Base-by-base conservation (phyloP, 345 rosid species). In the Luvunga scandens region DNA sequence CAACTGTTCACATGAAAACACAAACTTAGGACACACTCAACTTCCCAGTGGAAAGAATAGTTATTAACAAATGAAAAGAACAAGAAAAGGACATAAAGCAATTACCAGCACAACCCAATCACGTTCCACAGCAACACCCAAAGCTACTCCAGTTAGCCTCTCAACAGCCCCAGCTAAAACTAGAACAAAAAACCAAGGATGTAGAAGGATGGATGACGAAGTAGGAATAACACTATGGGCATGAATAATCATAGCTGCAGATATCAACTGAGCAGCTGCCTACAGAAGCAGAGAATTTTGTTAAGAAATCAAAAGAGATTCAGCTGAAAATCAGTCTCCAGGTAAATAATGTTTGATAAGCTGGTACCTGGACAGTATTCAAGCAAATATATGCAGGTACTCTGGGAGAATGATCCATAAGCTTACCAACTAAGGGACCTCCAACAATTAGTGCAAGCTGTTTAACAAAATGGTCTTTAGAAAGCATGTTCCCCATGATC, bases 91-190 rank as follows among this genome's bases (percentile, higher is more conserved):
- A 77, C 48, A 42, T 66, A 50, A 70, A 72, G 50, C 83, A 33
- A 75, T 65, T 89, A 95, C 99, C 97, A 91, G 90, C 69, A 96
- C 98, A 79, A 93, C 91, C 99, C 99, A 95, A 72, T 95, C 98
- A 69, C 98, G 93, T 80, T 95, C 99, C 86, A 89, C 84, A 69
- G 97, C 93, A 62, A 95, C 97, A 34, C 98, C 99, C 27, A 90
- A 78, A 48, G 98, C 97, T 66, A 93, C 85, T 50, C 98, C 99
- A 66, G 93, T 88, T 65, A 95, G 84, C 77, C 93, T 88, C 82
- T 95, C 99, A 70, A 95, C 42, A 66, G 98, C 93, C 64, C 97
- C 98, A 2, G 93, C 88, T 75, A 91, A 81, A 56, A 95, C 84
- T 34, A 95, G 88, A 22, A 86, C 90, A 56, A 86, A 62, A 89